Base-by-base conservation (phyloP, 257 asterid species). In the Petunia secreta region DNA sequence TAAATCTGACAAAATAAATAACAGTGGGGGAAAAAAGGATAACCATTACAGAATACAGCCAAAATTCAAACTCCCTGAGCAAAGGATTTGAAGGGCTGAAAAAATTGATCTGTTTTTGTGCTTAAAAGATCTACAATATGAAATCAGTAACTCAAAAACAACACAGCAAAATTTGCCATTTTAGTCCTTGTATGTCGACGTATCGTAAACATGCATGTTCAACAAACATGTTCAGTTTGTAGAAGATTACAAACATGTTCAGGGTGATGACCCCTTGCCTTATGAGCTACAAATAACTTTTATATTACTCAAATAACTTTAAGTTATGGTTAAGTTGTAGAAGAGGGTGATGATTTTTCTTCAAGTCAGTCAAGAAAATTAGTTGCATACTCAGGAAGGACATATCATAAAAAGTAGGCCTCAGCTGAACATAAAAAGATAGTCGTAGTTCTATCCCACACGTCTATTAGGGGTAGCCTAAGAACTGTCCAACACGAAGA, bases 391-490 rank as follows among this genome's bases (percentile, higher is more conserved):
- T 55, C 60, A 14, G 60, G 34, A 55, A 13, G 60, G 34, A 55
- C 1, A 13, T 2, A 55, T 55, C 60, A 14, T 54, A 46, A 1
- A 25, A 2, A 41, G 57, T 46, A 16, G 10, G 41, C 76, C 76
- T 46, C 2, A 69, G 40, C 40, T 69, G 46, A 69, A 69, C 76
- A 46, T 69, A 8, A 2, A 73, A 73, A 73, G 7, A 73, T 6
- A 11, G 62, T 6, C 25, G 62, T 73, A 34, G 77, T 40, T 50
- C 13, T 40, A 50, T 73, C 62, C 77, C 0, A 6, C 36, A 34
- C 77, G 62, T 34, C 77, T 48, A 44, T 50, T 73, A 50, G 14
- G 14, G 62, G 36, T 48, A 50, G 46, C 43, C 46, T 73, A 34
- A 34, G 3, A 73, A 36, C 34, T 15, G 39, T 13, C 64, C 40